Base-by-base conservation (phyloP, 192 early-diverging fungal genomes). In the Coemansia sp. region DNA sequence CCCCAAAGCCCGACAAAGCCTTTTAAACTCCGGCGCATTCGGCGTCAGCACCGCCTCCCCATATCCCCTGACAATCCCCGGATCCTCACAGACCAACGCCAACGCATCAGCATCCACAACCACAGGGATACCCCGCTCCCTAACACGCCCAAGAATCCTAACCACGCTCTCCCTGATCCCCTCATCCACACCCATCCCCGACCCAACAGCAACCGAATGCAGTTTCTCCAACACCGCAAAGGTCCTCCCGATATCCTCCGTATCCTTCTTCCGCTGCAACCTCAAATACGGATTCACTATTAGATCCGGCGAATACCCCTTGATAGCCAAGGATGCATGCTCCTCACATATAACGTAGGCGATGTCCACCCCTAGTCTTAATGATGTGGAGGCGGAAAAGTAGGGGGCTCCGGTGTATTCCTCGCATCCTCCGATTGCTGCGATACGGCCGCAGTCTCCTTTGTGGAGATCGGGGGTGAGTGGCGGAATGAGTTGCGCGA, bases 21-120 rank as follows among this genome's bases (percentile, higher is more conserved):
- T 75, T 16, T 69, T 74, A 64, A 95, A 97, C 76, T 98, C 95
- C 22, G 86, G 88, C 13, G 87, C 65, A 70, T 98, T 98, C 5
- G 94, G 95, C 4, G 95, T 96, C 49, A 98, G 58, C 11, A 98
- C 84, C 2, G 87, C 88, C 10, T 85, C 78, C 7, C 49, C 39
- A 67, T 95, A 96, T 2, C 88, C 89, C 27, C 83, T 57, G 13
- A 99, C 69, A 19, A 93, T 34, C 0, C 84, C 84, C 0, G 94
- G 93, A 4, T 86, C 54, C 6, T 87, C 70, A 60, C 89, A 85
- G 14, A 98, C 76, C 0, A 95, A 60, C 42, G 75, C 91, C 32
- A 98, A 75, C 0, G 87, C 93, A 80, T 99, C 95, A 82, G 97
- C 97, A 78, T 99, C 97, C 48, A 99, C 71, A 0, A 99, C 91